Percentiles rank a stretch among this genome's conserved stretches.
phyloP scores from a whole-genome alignment of 2,329 filamentous ascomycete species.

The Mariannaea elegans region DNA sequence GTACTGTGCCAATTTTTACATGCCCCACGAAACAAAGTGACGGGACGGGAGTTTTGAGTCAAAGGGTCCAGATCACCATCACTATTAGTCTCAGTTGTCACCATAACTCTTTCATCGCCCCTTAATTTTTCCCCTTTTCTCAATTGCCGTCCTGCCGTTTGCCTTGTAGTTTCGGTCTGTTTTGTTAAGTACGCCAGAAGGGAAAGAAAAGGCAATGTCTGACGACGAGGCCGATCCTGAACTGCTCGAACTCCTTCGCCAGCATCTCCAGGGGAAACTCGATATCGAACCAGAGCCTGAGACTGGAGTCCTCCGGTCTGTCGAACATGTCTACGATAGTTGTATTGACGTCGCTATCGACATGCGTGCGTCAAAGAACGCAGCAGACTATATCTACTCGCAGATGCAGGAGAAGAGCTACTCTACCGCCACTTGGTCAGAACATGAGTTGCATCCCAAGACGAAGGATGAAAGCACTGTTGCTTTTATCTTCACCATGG shows the following conservation, averaged over 20 bases:
- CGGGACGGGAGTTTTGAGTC: background rate
- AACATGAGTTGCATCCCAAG: conserved; percentile 90
- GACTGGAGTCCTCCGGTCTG: conserved; percentile 82
- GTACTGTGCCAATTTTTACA: background rate
- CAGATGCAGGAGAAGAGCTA: conserved; percentile 87
- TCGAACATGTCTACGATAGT: conserved; percentile 90
- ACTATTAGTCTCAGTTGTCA: background rate
- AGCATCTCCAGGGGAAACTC: conserved; percentile 74
- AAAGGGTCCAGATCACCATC: conserved; percentile 1
- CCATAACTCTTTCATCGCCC: background rate
- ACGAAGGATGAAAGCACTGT: conserved; percentile 80
- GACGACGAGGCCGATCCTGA: conserved; percentile 93
- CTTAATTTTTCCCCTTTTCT: background rate
- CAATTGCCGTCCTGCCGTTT: background rate
- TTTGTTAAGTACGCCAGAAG: background rate
- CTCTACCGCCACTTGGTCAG: conserved; percentile 85
- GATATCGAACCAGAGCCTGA: conserved; percentile 69
- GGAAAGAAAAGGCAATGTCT: conserved; percentile 66
- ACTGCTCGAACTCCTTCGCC: conserved; percentile 83
- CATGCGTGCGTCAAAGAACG: conserved; percentile 81
- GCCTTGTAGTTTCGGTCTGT: background rate
- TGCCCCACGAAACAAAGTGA: conserved; percentile 9
- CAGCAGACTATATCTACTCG: conserved; percentile 79
- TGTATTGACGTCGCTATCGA: conserved; percentile 91
- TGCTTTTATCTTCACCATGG: conserved; percentile 97